Evolutionary conservation across 1,284 basidiomycete species (phyloP).

Genomic region (Malassezia arunalokei): DNA sequence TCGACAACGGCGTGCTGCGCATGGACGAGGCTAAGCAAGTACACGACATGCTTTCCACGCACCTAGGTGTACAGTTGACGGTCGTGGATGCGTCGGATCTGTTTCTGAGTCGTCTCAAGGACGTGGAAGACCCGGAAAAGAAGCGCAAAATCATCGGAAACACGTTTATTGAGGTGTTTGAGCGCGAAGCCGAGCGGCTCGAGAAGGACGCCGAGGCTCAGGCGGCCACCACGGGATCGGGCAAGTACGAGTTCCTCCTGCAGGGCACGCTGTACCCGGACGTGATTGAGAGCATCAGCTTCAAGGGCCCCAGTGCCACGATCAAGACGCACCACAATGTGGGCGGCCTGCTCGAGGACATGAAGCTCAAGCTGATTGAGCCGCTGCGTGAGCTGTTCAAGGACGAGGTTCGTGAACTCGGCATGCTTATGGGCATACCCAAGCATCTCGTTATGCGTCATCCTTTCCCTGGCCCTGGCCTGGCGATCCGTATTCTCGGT

Average conservation of each 20-base stretch:
- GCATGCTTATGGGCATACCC: conserved; percentile 79
- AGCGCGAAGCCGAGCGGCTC: conserved; percentile 77
- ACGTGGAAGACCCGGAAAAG: conserved; percentile 86
- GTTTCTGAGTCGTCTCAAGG: conserved; percentile 78
- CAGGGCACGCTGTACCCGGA: conserved; percentile 99
- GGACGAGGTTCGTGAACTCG: conserved; percentile 91
- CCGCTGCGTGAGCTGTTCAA: conserved; percentile 96
- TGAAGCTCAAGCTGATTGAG: conserved; percentile 98
- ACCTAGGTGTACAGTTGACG: conserved; percentile 91
- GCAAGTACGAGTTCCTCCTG: conserved; percentile 87
- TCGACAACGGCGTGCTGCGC: conserved; percentile 94
- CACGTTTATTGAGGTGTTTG: conserved; percentile 97
- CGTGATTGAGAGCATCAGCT: conserved; percentile 97
- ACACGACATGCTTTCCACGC: conserved; percentile 81
- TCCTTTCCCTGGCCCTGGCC: conserved; percentile 97
- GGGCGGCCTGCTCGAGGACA: conserved; percentile 86
- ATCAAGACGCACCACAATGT: conserved; percentile 99
- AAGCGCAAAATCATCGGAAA: conserved; percentile 99
- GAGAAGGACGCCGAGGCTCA: conserved; percentile 66
- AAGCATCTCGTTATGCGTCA: conserved; percentile 86
- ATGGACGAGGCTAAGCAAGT: conserved; percentile 84
- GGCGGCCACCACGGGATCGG: conserved; percentile 54
- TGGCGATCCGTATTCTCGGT: conserved; percentile 96
- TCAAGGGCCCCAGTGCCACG: conserved; percentile 96
- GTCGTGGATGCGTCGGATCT: conserved; percentile 89